Evolutionary conservation across 345 rosid genomes (phyloP), one percentile per base, ranked within the genome.

Genomic region (Aquilaria sinensis): DNA sequence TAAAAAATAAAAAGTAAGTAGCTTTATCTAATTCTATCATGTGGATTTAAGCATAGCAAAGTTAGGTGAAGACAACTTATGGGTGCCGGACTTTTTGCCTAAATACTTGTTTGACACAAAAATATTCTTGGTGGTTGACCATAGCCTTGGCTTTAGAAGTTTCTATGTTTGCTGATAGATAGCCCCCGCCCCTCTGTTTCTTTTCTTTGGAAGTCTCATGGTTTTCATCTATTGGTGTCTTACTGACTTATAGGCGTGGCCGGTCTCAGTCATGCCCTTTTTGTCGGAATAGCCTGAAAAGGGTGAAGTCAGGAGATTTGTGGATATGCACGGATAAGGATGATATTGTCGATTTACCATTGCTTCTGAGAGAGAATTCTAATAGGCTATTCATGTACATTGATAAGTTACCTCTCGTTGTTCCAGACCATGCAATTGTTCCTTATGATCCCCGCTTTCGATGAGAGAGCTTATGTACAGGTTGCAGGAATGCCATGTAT

Each of bases 221-320:
- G 10, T 53, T 49, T 31, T 31, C 23, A 30, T n/a, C 58, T 46
- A 11, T 56, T 23, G 58, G 12, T 63, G 60, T 43, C 6, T 31
- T 61, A 23, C 31, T 59, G 63, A 58, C 33, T 71, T 41, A 53
- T 71, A 89, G 96, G 94, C 67, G 74, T 5, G 73, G 59, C 33
- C 75, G 91, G 41, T 89, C 96, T 13, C 88, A 78, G 73, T 85
- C 96, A 29, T 89, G 94, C 54, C 96, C 96, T 13, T 86, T 89
- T 67, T 89, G 96, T 53, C 70, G 94, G 74, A 87, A 86, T 63
- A 73, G 78, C 51, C 83, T 89, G 33, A 78, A 70, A 70, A 75
- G 81, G 78, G 84, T 83, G 9, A 65, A 81, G 29, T 74, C 94
- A 0, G 65, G 84, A 0, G 96, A 89, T 57, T 85, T 89, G 3